Evolutionary conservation across 148 eudicot genomes (phyloP).

Genomic region (Rhododendron ferrugineum): DNA sequence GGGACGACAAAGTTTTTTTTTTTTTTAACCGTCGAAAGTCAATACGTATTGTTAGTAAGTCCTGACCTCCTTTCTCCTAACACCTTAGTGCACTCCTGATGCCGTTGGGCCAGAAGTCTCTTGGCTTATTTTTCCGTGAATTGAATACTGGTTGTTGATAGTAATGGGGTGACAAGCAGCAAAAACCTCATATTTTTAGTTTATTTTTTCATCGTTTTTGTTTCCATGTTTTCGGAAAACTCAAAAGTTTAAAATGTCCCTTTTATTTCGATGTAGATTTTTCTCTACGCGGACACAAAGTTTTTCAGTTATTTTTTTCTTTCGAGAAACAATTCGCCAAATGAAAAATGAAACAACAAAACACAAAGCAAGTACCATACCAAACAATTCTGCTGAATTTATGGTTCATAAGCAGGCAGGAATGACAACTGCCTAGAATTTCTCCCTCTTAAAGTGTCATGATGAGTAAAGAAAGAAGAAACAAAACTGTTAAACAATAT

Average conservation of each 20-base stretch:
- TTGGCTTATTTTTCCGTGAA: no score
- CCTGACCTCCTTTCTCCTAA: no score
- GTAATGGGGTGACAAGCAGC: no score
- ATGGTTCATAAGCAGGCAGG: background rate
- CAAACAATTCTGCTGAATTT: background rate
- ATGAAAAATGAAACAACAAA: background rate
- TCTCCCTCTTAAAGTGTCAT: no score
- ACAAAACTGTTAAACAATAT: background rate
- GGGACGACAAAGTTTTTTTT: no score
- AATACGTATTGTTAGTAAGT: no score
- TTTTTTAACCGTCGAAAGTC: no score
- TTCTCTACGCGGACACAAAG: background rate
- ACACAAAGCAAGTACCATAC: background rate
- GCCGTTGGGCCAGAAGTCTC: no score
- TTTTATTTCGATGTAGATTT: no score
- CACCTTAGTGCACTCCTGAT: no score
- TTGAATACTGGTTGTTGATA: no score
- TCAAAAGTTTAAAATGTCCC: background rate
- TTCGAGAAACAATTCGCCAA: background rate
- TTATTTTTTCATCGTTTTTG: background rate
- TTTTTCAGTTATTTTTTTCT: background rate
- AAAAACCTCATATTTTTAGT: background rate
- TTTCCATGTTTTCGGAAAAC: background rate
- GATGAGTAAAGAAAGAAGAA: background rate
- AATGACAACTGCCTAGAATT: background rate